These are phyloP conservation scores for Spathaspora girioi DNA, from an alignment of 805 yeast genomes.

Conservation along the genomic window DNA sequence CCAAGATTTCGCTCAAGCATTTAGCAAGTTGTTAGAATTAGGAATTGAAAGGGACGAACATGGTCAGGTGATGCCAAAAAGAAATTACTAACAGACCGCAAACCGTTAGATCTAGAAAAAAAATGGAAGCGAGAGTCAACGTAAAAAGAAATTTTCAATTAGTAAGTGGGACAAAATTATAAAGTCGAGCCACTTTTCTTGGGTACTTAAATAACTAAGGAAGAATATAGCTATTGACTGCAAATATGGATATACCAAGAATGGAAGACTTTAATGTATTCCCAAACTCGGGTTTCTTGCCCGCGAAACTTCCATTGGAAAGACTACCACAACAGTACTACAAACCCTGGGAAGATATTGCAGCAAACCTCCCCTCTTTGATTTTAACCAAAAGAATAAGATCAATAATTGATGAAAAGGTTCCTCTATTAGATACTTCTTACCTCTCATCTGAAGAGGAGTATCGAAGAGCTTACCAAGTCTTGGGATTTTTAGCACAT, in stretches of 20 bases:
- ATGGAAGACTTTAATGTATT: conserved; percentile 68
- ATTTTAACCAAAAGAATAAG: conserved; percentile 64
- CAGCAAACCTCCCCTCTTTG: conserved; percentile 64
- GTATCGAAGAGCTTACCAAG: conserved; percentile 74
- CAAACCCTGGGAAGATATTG: conserved; percentile 75
- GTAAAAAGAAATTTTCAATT: background rate
- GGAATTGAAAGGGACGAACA: conserved; percentile 47
- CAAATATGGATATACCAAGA: conserved; percentile 12
- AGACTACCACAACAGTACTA: conserved; percentile 60
- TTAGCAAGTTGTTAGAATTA: conserved; percentile 67
- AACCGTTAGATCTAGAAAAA: background rate
- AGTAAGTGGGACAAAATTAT: background rate
- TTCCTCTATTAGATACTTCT: conserved; percentile 55
- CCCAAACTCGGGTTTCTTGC: conserved; percentile 73
- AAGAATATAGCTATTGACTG: too few relatives aligned
- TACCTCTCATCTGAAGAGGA: conserved; percentile 45
- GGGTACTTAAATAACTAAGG: too few relatives aligned
- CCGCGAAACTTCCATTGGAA: conserved; percentile 59
- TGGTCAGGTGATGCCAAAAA: conserved; percentile 10
- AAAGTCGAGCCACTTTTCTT: conserved; percentile 1
- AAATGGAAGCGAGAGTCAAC: background rate
- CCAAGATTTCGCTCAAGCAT: conserved; percentile 62
- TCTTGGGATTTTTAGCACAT: conserved; percentile 77
- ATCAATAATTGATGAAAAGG: conserved; percentile 50
- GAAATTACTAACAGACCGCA: background rate